Base-by-base conservation (phyloP, 108 stramenopile species). In the Nitzschia putrida region DNA sequence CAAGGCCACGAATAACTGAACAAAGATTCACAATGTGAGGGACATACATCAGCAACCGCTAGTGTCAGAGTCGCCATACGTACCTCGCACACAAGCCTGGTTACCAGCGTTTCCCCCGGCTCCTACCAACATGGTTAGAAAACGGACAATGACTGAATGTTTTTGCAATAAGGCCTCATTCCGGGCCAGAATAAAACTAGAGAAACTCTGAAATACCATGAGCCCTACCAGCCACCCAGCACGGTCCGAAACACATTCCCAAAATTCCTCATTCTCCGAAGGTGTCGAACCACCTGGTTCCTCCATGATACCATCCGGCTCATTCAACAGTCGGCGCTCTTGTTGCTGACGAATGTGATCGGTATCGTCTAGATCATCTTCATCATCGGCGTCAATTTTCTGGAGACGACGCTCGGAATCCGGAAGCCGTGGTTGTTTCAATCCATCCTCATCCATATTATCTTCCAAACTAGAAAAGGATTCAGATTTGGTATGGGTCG, bases 121-220 rank as follows among this genome's bases (percentile, higher is more conserved):
- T 21, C 96, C 96, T 22, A 97, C 93, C 41, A 97, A 76, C 96
- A 97, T 97, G 71, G 85, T 95, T 3, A 97, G 72, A 68, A 95
- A 97, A 56, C 88, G 88, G 0, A 95, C 89, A 71, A 97, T 92
- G 16, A 94, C 87, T 53, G 82, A 66, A 66, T 95, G 93, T n/a
- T 72, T 61, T 64, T 90, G 78, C 40, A 97, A 75, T 57, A 95
- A 76, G 24, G 66, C 55, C 73, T 97, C 86, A 66, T 95, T 93
- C 51, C 85, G 68, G 41, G 77, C 68, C 39, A 97, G 73, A 57
- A 97, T 95, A 67, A 95, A 93, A 24, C 87, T 86, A n/a, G 87
- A 87, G 55, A 88, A 76, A 3, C 84, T 86, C 77, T 97, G 96
- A 37, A 97, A 69, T 11, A 91, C 56, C 25, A 97, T 61, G 10